A percentile compares a stretch with the other conserved stretches of the same genome.
phyloP scores from a whole-genome alignment of 179 eudicot genomes.

The Nepenthes alata region DNA sequence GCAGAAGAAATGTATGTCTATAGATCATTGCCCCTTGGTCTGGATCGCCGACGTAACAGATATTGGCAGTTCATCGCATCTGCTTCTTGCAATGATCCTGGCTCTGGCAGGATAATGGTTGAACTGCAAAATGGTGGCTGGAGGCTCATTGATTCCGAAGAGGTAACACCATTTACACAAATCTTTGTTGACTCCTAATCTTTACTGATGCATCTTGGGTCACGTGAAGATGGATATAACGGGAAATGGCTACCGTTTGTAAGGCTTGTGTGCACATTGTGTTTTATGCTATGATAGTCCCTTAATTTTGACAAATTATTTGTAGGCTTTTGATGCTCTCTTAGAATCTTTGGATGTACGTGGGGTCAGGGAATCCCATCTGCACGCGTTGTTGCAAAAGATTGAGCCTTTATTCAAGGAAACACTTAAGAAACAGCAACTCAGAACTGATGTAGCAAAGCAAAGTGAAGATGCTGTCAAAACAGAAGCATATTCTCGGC shows the following conservation, averaged over 20 bases:
- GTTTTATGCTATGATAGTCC: neutral
- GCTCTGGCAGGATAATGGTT: slow-evolving; percentile 73
- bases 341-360: slow-evolving; percentile 70
- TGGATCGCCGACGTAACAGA: slow-evolving; percentile 75
- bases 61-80: slow-evolving; percentile 81
- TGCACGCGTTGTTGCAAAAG: slow-evolving; percentile 54
- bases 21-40: slow-evolving; percentile 84
- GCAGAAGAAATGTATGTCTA: slow-evolving; percentile 79
- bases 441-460: slow-evolving; percentile 3
- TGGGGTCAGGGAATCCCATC: slow-evolving; percentile 68
- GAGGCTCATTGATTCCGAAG: slow-evolving; percentile 75
- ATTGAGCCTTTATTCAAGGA: slow-evolving; percentile 58
- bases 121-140: slow-evolving; percentile 60
- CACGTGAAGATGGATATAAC: too few species aligned
- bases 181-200: neutral
- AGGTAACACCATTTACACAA: slow-evolving; percentile 28
- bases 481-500: slow-evolving; percentile 22
- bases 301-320: neutral
- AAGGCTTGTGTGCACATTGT: neutral
- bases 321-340: slow-evolving; percentile 73
- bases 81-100: slow-evolving; percentile 67
- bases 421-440: slow-evolving; percentile 29
- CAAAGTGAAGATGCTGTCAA: slow-evolving; percentile 12
- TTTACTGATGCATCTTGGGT: too few species aligned
- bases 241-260: neutral